A percentile compares a stretch with the other conserved stretches of the same genome.
These are phyloP conservation scores for Galeopsis tetrahit DNA, from an alignment of 257 asterid species.

Conservation along the genomic window DNA sequence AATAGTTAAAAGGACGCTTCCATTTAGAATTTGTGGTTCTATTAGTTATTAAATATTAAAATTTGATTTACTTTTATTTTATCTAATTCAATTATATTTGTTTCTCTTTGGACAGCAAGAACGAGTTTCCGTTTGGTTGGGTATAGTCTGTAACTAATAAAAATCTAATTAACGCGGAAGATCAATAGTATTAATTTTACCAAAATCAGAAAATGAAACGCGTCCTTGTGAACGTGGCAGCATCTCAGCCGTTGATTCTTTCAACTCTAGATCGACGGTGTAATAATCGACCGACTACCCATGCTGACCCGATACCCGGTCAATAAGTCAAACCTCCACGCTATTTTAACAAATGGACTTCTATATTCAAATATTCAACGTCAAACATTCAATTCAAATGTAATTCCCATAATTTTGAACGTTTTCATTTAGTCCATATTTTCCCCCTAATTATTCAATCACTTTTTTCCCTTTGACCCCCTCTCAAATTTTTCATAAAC, in stretches of 20 bases:
- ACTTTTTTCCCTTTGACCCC: too few relatives aligned
- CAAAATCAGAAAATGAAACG: neutral
- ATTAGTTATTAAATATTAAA: too few relatives aligned
- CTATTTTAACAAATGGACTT: neutral
- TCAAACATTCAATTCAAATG: slow-evolving; percentile 40
- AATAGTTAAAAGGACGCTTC: too few relatives aligned
- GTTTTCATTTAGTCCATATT: slow-evolving; percentile 27
- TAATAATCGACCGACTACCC: slow-evolving; percentile 40
- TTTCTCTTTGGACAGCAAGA: neutral
- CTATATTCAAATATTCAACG: slow-evolving; percentile 41
- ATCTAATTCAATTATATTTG: too few relatives aligned
- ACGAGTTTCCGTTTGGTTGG: neutral
- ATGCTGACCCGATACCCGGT: slow-evolving; percentile 33
- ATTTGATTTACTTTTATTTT: too few relatives aligned
- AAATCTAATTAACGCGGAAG: slow-evolving; percentile 1
- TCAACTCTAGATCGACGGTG: slow-evolving; percentile 10
- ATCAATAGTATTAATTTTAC: neutral
- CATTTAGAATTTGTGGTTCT: too few relatives aligned
- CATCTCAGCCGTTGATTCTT: neutral
- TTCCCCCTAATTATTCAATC: too few relatives aligned
- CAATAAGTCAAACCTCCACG: slow-evolving; percentile 35
- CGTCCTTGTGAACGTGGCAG: slow-evolving; percentile 18
- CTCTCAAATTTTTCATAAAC: too few relatives aligned
- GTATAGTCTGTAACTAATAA: neutral
- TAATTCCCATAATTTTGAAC: slow-evolving; percentile 42